These are phyloP conservation scores for Eimeria praecox DNA, from an alignment of 169 alveolate species.

Conservation along the genomic window DNA sequence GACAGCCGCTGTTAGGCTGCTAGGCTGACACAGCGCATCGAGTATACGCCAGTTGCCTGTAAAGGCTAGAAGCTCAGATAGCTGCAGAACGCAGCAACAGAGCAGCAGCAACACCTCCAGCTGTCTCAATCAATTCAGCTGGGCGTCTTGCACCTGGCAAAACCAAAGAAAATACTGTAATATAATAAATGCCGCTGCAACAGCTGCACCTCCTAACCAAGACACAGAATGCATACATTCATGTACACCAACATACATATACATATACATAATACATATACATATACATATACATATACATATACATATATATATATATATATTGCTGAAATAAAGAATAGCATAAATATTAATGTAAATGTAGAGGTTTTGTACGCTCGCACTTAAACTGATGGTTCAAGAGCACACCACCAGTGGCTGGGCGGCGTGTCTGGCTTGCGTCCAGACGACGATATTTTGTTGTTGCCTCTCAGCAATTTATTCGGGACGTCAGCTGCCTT, in stretches of 20 bases:
- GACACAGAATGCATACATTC: no score
- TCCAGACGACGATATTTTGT: background rate
- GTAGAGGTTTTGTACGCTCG: no score
- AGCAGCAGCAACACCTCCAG: background rate
- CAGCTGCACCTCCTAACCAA: no score
- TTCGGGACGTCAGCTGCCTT: conserved; percentile 29
- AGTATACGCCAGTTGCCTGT: conserved; percentile 19
- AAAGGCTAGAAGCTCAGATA: background rate
- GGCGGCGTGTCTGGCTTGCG: conserved; percentile 38
- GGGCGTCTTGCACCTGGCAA: conserved; percentile 29
- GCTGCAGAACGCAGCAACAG: background rate
- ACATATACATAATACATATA: no score
- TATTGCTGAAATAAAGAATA: background rate
- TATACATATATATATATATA: no score
- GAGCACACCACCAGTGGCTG: conserved; percentile 49
- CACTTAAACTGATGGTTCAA: conserved; percentile 59
- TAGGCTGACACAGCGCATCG: conserved; percentile 50
- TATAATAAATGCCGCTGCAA: background rate
- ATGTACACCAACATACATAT: no score
- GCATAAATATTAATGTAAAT: background rate
- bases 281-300: no score
- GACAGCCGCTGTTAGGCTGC: background rate
- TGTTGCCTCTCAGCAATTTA: conserved; percentile 52
- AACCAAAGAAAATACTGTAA: background rate
- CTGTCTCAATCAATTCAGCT: background rate